phyloP scores from a whole-genome alignment of 805 yeast genomes.

The Wilhelminamyces savonicus region DNA sequence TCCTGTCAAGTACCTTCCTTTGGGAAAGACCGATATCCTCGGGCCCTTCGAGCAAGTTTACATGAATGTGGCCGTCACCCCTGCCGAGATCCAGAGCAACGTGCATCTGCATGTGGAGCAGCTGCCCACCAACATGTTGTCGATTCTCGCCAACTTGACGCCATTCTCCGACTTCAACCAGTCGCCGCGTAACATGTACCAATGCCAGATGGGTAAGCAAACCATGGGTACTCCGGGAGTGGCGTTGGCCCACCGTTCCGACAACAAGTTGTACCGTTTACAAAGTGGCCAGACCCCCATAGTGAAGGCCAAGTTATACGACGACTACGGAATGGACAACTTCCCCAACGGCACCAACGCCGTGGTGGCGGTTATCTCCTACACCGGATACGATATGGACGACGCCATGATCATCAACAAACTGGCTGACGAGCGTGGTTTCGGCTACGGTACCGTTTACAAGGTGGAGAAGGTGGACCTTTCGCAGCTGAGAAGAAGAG shows the following conservation, averaged over 20 bases:
- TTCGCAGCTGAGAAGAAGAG: conserved; percentile 69
- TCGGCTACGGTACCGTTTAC: conserved; percentile 94
- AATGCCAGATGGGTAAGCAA: conserved; percentile 99
- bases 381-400: conserved; percentile 99
- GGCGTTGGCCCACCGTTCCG: conserved; percentile 85
- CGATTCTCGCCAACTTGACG: conserved; percentile 93
- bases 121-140: conserved; percentile 89
- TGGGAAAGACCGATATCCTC: conserved; percentile 75
- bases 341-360: conserved; percentile 99
- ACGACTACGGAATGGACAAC: conserved; percentile 95
- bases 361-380: conserved; percentile 96
- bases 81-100: conserved; percentile 77
- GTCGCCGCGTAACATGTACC: conserved; percentile 99
- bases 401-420: conserved; percentile 98
- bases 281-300: conserved; percentile 97
- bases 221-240: conserved; percentile 99
- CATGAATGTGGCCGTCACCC: conserved; percentile 92
- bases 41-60: conserved; percentile 99
- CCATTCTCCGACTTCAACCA: conserved; percentile 98
- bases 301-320: conserved; percentile 88
- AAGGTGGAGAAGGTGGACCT: conserved; percentile 91
- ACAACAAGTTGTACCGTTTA: conserved; percentile 85
- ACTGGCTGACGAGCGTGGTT: conserved; percentile 96
- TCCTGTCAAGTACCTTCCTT: conserved; percentile 87
- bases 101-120: conserved; percentile 91